A percentile compares a stretch with the other conserved stretches of the same genome.
Evolutionary conservation across 805 yeast genomes (phyloP).

Genomic region (Candida adriatica): DNA sequence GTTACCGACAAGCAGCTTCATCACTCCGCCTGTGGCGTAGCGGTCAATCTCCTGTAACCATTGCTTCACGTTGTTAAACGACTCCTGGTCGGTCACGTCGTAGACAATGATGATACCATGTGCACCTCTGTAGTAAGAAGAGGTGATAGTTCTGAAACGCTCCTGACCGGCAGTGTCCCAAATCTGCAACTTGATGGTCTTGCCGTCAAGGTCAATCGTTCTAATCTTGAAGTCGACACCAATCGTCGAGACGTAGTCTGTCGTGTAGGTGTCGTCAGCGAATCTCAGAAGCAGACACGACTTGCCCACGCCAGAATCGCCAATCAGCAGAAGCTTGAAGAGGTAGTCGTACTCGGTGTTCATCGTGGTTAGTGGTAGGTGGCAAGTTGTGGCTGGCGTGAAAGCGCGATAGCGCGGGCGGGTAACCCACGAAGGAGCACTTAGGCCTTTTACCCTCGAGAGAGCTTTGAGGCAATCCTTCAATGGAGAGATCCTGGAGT

Average conservation of each 20-base stretch:
- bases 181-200: conserved; percentile 93
- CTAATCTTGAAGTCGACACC: conserved; percentile 93
- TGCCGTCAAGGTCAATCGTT: conserved; percentile 91
- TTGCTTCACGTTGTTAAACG: conserved; percentile 92
- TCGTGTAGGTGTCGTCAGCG: conserved; percentile 95
- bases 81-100: conserved; percentile 96
- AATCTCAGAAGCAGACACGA: conserved; percentile 91
- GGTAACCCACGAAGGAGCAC: too few relatives aligned
- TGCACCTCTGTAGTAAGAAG: conserved; percentile 96
- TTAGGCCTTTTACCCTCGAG: too few relatives aligned
- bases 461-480: too few relatives aligned
- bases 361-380: too few relatives aligned
- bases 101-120: conserved; percentile 97
- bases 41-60: conserved; percentile 99
- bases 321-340: conserved; percentile 90
- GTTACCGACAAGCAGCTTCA: conserved; percentile 93
- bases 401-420: too few relatives aligned
- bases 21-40: conserved; percentile 95
- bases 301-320: conserved; percentile 98
- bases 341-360: conserved; percentile 96
- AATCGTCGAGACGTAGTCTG: conserved; percentile 93
- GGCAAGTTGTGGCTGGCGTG: too few relatives aligned
- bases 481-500: too few relatives aligned
- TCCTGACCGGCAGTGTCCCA: conserved; percentile 99
- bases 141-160: conserved; percentile 94